Evolutionary conservation across 2,329 filamentous ascomycete species (phyloP).

Genomic region (Diaporthe helianthi): DNA sequence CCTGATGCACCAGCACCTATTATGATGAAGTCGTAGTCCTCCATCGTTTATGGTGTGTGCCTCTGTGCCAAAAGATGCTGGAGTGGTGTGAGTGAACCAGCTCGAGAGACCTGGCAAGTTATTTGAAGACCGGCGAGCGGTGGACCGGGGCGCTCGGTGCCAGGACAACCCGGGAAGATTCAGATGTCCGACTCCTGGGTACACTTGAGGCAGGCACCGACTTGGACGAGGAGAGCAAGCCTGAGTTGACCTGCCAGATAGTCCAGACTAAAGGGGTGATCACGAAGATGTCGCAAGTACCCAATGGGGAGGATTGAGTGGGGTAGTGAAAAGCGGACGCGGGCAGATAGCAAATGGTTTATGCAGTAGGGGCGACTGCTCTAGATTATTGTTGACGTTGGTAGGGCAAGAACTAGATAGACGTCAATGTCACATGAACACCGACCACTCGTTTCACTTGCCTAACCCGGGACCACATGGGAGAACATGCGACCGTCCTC

Average conservation of each 20-base stretch:
- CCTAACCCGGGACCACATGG: constrained; percentile 8
- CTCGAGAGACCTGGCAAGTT: background rate
- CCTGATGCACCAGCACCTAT: constrained; percentile 77
- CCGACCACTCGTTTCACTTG: constrained; percentile 4
- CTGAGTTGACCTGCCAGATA: too few relatives aligned
- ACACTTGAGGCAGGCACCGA: too few relatives aligned
- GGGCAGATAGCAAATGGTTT: too few relatives aligned
- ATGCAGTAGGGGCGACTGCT: background rate
- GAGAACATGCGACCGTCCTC: constrained; percentile 13
- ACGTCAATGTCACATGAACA: constrained; percentile 1
- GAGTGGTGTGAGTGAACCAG: too few relatives aligned
- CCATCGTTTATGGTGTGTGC: background rate
- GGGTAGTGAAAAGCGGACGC: too few relatives aligned
- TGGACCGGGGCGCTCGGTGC: background rate
- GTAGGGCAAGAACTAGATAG: background rate
- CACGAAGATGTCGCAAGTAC: too few relatives aligned
- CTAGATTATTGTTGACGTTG: background rate
- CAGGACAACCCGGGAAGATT: background rate
- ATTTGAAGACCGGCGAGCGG: constrained; percentile 8
- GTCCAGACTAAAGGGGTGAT: too few relatives aligned
- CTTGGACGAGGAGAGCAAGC: background rate
- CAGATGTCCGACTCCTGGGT: constrained; percentile 14
- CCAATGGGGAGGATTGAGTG: too few relatives aligned
- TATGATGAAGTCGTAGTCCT: constrained; percentile 62
- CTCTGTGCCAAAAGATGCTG: background rate